Conservation (phyloP, 192 early-diverging fungal genomes). For the Tieghemiomyces parasiticus region DNA sequence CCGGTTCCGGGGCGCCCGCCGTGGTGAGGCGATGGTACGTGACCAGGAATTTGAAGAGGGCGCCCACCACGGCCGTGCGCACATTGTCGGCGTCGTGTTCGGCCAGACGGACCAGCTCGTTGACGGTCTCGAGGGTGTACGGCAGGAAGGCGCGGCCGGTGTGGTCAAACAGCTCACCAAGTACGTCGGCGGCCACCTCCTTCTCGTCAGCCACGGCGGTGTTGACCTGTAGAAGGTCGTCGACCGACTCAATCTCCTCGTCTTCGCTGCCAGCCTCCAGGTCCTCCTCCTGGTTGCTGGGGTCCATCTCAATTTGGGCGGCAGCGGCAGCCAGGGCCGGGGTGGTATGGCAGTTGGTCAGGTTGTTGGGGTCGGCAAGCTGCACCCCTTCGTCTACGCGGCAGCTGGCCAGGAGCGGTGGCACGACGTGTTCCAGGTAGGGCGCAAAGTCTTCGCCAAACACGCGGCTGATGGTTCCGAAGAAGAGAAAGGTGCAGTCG, state of each 20-base stretch:
- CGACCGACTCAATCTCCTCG: constrained; percentile 42
- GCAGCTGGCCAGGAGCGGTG: constrained; percentile 67
- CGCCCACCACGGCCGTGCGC: constrained; percentile 54
- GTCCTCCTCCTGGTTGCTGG: constrained; percentile 21
- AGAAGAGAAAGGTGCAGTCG: constrained; percentile 78
- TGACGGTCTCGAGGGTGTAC: constrained; percentile 57
- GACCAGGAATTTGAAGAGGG: constrained; percentile 59
- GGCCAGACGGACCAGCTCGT: constrained; percentile 47
- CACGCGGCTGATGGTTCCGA: constrained; percentile 64
- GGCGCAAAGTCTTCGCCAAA: constrained; percentile 71
- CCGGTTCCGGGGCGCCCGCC: constrained; percentile 23
- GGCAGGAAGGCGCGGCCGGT: constrained; percentile 64
- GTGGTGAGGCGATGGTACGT: constrained; percentile 62
- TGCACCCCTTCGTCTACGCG: constrained; percentile 46
- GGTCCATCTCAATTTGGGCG: too few relatives aligned
- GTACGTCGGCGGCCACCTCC: constrained; percentile 76
- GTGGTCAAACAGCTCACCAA: constrained; percentile 74
- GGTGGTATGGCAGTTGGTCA: not conserved
- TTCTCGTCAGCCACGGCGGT: constrained; percentile 85
- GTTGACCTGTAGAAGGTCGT: constrained; percentile 43
- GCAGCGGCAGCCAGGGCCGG: not conserved
- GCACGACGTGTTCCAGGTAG: constrained; percentile 59
- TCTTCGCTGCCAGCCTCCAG: too few relatives aligned
- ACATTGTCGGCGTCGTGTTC: constrained; percentile 70
- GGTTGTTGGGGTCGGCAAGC: constrained; percentile 16